A percentile compares a stretch with the other conserved stretches of the same genome.
Evolutionary conservation across 1,284 basidiomycete species (phyloP).

Genomic region (Papiliotrema terrestris): DNA sequence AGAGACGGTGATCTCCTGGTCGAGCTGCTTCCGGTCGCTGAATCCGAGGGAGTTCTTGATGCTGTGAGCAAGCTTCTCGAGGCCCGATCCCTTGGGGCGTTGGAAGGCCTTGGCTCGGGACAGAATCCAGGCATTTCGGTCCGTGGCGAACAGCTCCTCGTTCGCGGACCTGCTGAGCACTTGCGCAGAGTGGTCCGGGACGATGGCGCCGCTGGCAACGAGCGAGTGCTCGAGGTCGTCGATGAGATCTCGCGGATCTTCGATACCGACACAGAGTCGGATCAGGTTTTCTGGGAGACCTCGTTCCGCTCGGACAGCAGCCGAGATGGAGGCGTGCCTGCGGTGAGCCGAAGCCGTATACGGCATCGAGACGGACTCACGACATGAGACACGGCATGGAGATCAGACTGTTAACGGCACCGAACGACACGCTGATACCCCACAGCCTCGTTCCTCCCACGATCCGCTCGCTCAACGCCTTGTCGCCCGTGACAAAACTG

Average conservation of each 20-base stretch:
- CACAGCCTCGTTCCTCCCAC: constrained; percentile 89
- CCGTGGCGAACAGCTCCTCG: constrained; percentile 34
- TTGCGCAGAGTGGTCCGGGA: constrained; percentile 29
- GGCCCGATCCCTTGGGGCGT: constrained; percentile 20
- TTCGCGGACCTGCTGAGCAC: constrained; percentile 25
- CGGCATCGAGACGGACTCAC: constrained; percentile 56
- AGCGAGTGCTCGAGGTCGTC: constrained; percentile 94
- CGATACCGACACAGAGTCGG: constrained; percentile 96
- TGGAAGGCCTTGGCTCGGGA: constrained; percentile 44
- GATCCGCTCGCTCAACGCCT: constrained; percentile 83
- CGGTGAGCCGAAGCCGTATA: constrained; percentile 4
- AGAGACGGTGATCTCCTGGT: constrained; percentile 67
- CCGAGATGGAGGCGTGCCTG: constrained; percentile 96
- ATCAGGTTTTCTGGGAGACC: constrained; percentile 97
- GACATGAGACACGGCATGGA: constrained; percentile 99
- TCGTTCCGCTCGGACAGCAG: constrained; percentile 84
- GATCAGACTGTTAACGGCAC: constrained; percentile 96
- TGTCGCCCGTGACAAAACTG: constrained; percentile 91
- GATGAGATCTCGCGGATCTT: constrained; percentile 86
- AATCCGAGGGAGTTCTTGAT: constrained; percentile 34
- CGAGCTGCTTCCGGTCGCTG: constrained; percentile 23
- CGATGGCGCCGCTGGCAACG: constrained; percentile 83
- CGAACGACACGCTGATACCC: constrained; percentile 98
- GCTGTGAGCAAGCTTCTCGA: constrained; percentile 31
- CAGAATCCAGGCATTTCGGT: constrained; percentile 40